Evolutionary conservation across 129 eudicot genomes (phyloP).

Genomic region (sunflower (Helianthus annuus)): HanXRQr2.0-SUNRISE NC_035442.2:43732141-43732640

Average conservation of each 20-base stretch:
- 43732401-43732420: conserved; percentile 70
- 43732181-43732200: conserved; percentile 81
- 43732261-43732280: conserved; percentile 60
- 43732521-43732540: background rate
- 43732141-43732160: conserved; percentile 55
- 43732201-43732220: conserved; percentile 76
- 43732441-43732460: conserved; percentile 85
- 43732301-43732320: background rate
- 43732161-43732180: conserved; percentile 63
- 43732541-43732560: no score
- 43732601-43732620: background rate
- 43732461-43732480: conserved; percentile 77
- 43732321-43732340: background rate
- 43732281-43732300: conserved; percentile 4
- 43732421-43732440: conserved; percentile 68
- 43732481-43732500: conserved; percentile 77
- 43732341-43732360: conserved; percentile 53
- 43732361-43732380: conserved; percentile 63
- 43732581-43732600: background rate
- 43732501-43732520: conserved; percentile 79
- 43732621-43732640: conserved; percentile 2
- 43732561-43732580: no score
- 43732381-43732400: conserved; percentile 72
- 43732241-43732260: conserved; percentile 78
- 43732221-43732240: conserved; percentile 64